phyloP scores from a whole-genome alignment of 345 rosid genomes.

The Melaleuca alternifolia region DNA sequence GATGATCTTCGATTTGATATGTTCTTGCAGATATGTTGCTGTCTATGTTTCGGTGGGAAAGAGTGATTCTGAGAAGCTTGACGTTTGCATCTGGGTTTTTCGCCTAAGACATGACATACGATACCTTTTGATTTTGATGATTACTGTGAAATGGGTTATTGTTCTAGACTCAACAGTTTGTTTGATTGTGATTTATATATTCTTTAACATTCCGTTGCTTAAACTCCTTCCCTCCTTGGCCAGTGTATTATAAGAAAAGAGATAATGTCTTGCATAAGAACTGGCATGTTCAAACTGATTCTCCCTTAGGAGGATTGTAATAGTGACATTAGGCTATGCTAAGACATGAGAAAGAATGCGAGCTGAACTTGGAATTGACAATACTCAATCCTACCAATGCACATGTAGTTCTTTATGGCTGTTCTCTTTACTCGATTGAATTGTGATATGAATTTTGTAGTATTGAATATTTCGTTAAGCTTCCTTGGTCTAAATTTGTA shows the following conservation, averaged over 20 bases:
- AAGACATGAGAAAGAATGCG: not conserved
- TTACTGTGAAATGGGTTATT: not conserved
- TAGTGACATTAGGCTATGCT: not conserved
- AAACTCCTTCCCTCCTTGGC: not conserved
- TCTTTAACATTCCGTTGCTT: not conserved
- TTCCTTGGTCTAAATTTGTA: not conserved
- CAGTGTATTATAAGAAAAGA: not conserved
- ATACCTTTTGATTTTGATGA: not conserved
- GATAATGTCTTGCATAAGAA: not conserved
- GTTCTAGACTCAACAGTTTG: not conserved
- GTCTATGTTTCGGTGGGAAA: slow-evolving; percentile 4
- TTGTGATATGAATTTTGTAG: too few species aligned
- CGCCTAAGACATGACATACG: not conserved
- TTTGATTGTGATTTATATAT: not conserved
- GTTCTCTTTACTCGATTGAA: too few species aligned
- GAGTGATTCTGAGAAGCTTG: not conserved
- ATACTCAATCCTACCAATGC: not conserved
- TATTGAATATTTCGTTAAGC: not conserved
- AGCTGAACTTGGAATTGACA: not conserved
- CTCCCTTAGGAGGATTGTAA: not conserved
- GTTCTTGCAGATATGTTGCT: slow-evolving; percentile 22
- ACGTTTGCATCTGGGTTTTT: not conserved
- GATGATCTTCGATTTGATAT: not conserved
- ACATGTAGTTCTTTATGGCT: not conserved
- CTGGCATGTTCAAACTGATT: not conserved